Conservation (phyloP, 2,329 filamentous ascomycete genomes). For the Trichoderma cornu-damae region DNA sequence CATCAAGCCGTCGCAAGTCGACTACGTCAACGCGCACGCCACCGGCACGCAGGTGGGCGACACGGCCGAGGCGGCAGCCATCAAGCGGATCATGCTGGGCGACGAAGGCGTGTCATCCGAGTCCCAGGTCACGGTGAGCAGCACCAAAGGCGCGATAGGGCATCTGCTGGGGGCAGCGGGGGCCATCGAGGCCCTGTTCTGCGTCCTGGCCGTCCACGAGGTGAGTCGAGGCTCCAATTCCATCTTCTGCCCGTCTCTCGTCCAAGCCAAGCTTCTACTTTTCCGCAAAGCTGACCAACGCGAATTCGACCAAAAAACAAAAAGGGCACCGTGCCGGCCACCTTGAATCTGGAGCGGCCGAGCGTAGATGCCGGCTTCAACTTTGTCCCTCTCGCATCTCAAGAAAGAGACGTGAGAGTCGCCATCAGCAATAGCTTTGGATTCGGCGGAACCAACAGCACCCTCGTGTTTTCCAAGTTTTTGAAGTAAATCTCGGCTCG, state of each 20-base stretch:
- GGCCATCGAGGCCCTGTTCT: constrained; percentile 83
- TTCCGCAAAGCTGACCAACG: neutral
- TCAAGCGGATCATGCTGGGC: constrained; percentile 70
- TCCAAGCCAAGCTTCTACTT: constrained; percentile 5
- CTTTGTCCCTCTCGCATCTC: constrained; percentile 69
- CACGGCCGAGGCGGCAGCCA: constrained; percentile 78
- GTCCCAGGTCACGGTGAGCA: constrained; percentile 72
- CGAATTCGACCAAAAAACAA: neutral
- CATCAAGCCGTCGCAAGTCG: constrained; percentile 63
- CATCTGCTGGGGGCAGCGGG: constrained; percentile 90
- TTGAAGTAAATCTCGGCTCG: neutral
- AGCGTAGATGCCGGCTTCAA: constrained; percentile 72
- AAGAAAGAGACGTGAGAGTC: constrained; percentile 64
- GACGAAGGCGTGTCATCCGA: constrained; percentile 59
- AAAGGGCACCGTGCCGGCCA: constrained; percentile 76
- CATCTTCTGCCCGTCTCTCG: neutral
- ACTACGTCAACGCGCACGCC: constrained; percentile 94
- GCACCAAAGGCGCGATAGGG: constrained; percentile 88
- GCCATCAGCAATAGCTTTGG: constrained; percentile 94
- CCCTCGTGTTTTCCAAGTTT: constrained; percentile 63
- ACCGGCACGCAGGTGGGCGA: constrained; percentile 85
- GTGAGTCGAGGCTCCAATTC: constrained; percentile 52
- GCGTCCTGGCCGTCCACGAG: constrained; percentile 71
- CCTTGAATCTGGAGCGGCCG: constrained; percentile 69
- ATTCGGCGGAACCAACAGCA: constrained; percentile 94